Conservation (phyloP, 2,329 filamentous ascomycete species). For the Fusarium devonianum region DNA sequence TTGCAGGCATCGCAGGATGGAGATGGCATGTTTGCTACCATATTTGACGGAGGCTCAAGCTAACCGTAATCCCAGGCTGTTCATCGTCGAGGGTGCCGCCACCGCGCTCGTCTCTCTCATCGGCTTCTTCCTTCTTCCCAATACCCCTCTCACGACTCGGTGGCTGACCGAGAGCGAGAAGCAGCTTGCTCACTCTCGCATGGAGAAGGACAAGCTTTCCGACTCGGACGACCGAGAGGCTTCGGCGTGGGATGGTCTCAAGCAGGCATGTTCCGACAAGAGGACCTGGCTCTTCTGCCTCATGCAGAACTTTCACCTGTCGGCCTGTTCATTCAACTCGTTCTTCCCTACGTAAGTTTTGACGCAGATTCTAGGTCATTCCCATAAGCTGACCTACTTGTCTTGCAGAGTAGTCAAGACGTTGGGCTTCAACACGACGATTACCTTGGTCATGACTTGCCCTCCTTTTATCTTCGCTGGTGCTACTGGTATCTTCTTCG, state of each 20-base stretch:
- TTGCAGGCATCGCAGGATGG: slow-evolving; percentile 66
- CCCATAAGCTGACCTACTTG: background rate
- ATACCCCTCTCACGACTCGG: slow-evolving; percentile 54
- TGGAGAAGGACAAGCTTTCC: slow-evolving; percentile 60
- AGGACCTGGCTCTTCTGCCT: slow-evolving; percentile 61
- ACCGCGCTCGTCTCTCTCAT: slow-evolving; percentile 43
- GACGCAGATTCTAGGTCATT: rapidly evolving
- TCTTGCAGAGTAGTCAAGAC: slow-evolving; percentile 53
- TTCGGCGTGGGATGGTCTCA: slow-evolving; percentile 56
- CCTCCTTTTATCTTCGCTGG: slow-evolving; percentile 61
- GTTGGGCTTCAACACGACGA: slow-evolving; percentile 56
- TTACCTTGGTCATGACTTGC: slow-evolving; percentile 60
- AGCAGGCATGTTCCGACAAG: slow-evolving; percentile 57
- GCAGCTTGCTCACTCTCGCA: slow-evolving; percentile 55
- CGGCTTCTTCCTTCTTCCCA: slow-evolving; percentile 45
- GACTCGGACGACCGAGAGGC: slow-evolving; percentile 48
- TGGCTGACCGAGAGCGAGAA: slow-evolving; percentile 56
- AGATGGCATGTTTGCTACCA: slow-evolving; percentile 53
- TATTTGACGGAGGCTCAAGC: background rate
- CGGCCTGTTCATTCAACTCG: slow-evolving; percentile 55
- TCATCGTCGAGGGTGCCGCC: slow-evolving; percentile 63
- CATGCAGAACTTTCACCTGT: slow-evolving; percentile 64
- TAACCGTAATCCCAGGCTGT: slow-evolving; percentile 33
- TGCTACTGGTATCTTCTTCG: slow-evolving; percentile 54
- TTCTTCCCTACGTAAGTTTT: slow-evolving; percentile 52